phyloP scores from a whole-genome alignment of 2,329 filamentous ascomycete genomes.

The Cordyceps cicadae region DNA sequence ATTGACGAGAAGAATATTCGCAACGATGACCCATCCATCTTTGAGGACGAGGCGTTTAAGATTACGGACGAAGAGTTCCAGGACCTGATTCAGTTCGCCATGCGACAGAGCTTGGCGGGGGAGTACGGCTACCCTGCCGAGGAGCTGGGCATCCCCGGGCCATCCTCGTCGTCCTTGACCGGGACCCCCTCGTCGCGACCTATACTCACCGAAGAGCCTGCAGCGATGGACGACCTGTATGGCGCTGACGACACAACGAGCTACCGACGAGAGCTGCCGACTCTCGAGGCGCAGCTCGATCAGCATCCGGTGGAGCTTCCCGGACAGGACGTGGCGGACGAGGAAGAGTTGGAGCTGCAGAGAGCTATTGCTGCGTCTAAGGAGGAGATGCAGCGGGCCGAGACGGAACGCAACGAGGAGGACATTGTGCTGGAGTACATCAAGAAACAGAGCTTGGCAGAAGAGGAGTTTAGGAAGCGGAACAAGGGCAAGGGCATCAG shows the following conservation, averaged over 20 bases:
- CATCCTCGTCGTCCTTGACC: not conserved
- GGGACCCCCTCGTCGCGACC: not conserved
- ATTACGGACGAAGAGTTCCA: constrained; percentile 53
- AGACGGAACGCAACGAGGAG: constrained; percentile 50
- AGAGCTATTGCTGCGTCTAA: constrained; percentile 38
- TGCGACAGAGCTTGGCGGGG: constrained; percentile 40
- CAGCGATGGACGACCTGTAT: constrained; percentile 6
- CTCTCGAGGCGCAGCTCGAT: constrained; percentile 3
- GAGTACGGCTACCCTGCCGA: constrained; percentile 12
- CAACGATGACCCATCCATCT: constrained; percentile 24
- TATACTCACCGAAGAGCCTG: not conserved
- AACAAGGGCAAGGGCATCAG: constrained; percentile 28
- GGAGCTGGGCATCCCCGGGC: constrained; percentile 13
- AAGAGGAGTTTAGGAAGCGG: constrained; percentile 45
- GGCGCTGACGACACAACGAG: constrained; percentile 15
- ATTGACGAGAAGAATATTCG: constrained; percentile 15
- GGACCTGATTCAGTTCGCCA: constrained; percentile 45
- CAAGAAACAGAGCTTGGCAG: constrained; percentile 65
- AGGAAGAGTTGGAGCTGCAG: constrained; percentile 37
- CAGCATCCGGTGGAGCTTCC: not conserved
- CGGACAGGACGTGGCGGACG: constrained; percentile 15
- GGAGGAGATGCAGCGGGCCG: constrained; percentile 33
- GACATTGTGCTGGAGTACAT: constrained; percentile 69
- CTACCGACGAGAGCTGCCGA: not conserved
- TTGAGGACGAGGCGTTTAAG: constrained; percentile 33